These are phyloP conservation scores for Liriodendron chinense DNA, from an alignment of 164 flowering plant species.

Conservation along the genomic window DNA sequence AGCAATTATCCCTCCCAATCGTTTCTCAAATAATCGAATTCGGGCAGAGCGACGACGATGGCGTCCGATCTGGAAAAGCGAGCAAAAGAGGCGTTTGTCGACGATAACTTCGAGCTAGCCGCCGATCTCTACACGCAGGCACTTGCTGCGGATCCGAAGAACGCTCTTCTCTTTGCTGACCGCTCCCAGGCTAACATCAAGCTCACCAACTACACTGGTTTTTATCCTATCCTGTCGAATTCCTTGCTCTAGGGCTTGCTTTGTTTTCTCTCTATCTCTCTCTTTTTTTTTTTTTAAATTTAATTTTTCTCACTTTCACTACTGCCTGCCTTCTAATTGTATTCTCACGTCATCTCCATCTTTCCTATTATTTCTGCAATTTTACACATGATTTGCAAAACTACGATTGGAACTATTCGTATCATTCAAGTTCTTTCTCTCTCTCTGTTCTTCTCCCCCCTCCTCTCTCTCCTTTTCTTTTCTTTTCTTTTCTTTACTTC, in stretches of 20 bases:
- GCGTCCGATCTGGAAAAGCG: constrained; percentile 55
- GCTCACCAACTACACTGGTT: constrained; percentile 67
- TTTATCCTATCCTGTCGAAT: background rate
- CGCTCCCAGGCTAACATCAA: constrained; percentile 93
- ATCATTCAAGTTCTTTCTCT: background rate
- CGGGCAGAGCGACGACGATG: constrained; percentile 17
- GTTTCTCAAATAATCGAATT: too few relatives aligned
- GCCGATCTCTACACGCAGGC: constrained; percentile 77
- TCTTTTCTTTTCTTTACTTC: too few relatives aligned
- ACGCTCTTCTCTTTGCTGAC: constrained; percentile 68
- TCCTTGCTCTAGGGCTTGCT: background rate
- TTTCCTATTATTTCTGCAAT: background rate
- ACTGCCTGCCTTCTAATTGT: too few relatives aligned
- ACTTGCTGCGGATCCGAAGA: constrained; percentile 44
- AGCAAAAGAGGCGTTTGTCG: constrained; percentile 86
- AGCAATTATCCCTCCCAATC: too few relatives aligned
- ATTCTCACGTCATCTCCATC: background rate
- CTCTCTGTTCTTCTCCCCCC: too few relatives aligned
- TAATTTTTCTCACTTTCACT: background rate
- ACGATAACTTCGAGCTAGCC: constrained; percentile 83
- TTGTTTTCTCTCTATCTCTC: background rate
- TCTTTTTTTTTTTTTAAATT: background rate
- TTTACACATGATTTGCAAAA: background rate
- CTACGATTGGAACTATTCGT: background rate
- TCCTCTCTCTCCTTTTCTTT: too few relatives aligned